These are phyloP conservation scores for Cercospora sp. DNA, from an alignment of 2,329 filamentous ascomycete genomes.

Conservation along the genomic window DNA sequence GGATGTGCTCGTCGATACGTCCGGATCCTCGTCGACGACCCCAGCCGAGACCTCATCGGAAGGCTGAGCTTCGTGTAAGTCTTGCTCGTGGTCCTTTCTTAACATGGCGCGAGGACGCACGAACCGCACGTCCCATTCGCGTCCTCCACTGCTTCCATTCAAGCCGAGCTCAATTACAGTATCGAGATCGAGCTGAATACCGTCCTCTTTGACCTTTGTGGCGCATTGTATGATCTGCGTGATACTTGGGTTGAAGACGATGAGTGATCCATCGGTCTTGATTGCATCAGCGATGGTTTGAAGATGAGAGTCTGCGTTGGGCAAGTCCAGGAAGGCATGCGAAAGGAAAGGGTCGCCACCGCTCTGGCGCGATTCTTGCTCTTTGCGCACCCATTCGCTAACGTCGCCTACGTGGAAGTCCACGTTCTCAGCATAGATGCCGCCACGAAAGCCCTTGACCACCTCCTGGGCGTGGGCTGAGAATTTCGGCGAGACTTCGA, in stretches of 20 bases:
- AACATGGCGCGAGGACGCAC: constrained; percentile 44
- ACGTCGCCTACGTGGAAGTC: constrained; percentile 73
- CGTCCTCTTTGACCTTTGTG: constrained; percentile 54
- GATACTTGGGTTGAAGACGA: constrained; percentile 74
- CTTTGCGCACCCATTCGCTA: constrained; percentile 60
- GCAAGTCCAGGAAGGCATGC: constrained; percentile 73
- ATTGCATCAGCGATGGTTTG: constrained; percentile 58
- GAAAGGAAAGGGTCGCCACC: constrained; percentile 62
- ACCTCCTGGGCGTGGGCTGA: constrained; percentile 65
- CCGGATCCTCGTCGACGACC: not conserved
- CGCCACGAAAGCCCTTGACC: constrained; percentile 66
- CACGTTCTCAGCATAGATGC: constrained; percentile 68
- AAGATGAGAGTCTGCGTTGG: constrained; percentile 59
- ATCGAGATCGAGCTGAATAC: constrained; percentile 60
- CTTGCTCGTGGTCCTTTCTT: constrained; percentile 3
- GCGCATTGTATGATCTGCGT: constrained; percentile 73
- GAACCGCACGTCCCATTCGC: constrained; percentile 64
- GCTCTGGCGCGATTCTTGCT: constrained; percentile 46
- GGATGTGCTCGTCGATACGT: not conserved
- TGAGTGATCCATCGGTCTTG: constrained; percentile 63
- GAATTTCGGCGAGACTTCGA: constrained; percentile 66
- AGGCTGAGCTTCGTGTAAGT: constrained; percentile 1
- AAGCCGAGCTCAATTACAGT: constrained; percentile 59
- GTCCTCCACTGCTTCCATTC: constrained; percentile 55
- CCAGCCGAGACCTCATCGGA: not conserved